Evolutionary conservation across 2,329 filamentous ascomycete species (phyloP).

Genomic region (Aspergillus ruber): DNA sequence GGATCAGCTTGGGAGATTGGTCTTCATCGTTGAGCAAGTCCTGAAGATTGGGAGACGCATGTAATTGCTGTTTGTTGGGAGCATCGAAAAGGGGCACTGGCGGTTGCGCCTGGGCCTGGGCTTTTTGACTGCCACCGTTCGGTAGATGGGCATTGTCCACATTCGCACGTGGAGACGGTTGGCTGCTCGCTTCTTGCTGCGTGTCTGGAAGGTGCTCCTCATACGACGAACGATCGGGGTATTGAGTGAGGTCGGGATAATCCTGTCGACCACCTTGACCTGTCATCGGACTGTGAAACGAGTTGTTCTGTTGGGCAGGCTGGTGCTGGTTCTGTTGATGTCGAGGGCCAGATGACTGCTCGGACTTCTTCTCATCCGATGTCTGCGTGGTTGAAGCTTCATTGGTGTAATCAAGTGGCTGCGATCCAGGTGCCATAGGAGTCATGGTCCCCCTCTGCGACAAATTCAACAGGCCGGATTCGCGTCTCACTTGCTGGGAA

Average conservation of each 20-base stretch:
- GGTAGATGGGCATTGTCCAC: conserved; percentile 23
- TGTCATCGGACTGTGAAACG: conserved; percentile 52
- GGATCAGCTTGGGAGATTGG: conserved; percentile 19
- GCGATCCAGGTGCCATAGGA: conserved; percentile 52
- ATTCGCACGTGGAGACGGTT: conserved; percentile 24
- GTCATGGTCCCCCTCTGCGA: conserved; percentile 50
- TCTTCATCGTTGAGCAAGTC: conserved; percentile 30
- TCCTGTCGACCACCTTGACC: conserved; percentile 39
- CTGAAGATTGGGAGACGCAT: conserved; percentile 23
- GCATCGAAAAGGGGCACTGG: conserved; percentile 36
- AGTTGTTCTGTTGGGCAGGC: neutral
- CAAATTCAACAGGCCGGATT: conserved; percentile 41
- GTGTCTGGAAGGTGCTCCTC: conserved; percentile 60
- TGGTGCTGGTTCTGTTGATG: conserved; percentile 39
- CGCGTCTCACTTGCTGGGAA: conserved; percentile 39
- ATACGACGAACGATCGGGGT: conserved; percentile 45
- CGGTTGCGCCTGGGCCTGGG: conserved; percentile 32
- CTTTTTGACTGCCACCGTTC: conserved; percentile 29
- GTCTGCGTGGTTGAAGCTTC: conserved; percentile 88
- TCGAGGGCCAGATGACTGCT: conserved; percentile 61
- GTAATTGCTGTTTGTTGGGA: conserved; percentile 18
- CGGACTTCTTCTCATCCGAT: conserved; percentile 70
- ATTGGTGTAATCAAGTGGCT: conserved; percentile 62
- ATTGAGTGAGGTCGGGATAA: conserved; percentile 50
- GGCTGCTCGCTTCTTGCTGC: conserved; percentile 44